Conservation (phyloP, 1,139 yeast genomes). For the Saccharomycopsis phalli region DNA sequence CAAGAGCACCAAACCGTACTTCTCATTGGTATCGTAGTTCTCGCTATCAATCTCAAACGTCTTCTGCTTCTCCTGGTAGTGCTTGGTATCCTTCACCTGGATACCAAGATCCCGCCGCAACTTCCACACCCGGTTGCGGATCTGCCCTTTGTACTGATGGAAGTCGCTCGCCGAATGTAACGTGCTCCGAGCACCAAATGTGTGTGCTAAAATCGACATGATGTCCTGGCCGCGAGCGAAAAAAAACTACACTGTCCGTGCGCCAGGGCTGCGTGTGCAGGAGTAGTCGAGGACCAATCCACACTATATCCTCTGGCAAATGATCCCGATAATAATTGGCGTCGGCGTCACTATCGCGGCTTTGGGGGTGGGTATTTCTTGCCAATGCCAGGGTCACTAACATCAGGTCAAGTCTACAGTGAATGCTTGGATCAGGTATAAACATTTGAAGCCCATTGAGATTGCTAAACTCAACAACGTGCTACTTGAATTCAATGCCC, state of each 20-base stretch:
- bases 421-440: conserved; percentile 36
- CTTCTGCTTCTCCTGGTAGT: conserved; percentile 40
- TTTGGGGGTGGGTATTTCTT: conserved; percentile 30
- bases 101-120: conserved; percentile 50
- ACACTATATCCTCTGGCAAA: neutral
- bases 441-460: conserved; percentile 41
- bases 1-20: conserved; percentile 42
- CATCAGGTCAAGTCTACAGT: conserved; percentile 35
- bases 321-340: conserved; percentile 44
- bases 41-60: conserved; percentile 34
- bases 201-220: conserved; percentile 33
- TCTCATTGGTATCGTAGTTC: conserved; percentile 39
- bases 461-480: conserved; percentile 44
- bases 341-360: conserved; percentile 49
- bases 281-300: neutral
- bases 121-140: conserved; percentile 42
- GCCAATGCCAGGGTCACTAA: neutral
- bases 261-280: neutral
- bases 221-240: neutral
- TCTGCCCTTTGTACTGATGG: conserved; percentile 36
- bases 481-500: conserved; percentile 17
- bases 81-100: conserved; percentile 49
- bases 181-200: conserved; percentile 42
- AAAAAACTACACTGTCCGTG: neutral
- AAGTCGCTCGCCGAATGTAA: conserved; percentile 44